Base-by-base conservation (phyloP, 129 eudicot genomes). In the carrot (Daucus carota) region DNA sequence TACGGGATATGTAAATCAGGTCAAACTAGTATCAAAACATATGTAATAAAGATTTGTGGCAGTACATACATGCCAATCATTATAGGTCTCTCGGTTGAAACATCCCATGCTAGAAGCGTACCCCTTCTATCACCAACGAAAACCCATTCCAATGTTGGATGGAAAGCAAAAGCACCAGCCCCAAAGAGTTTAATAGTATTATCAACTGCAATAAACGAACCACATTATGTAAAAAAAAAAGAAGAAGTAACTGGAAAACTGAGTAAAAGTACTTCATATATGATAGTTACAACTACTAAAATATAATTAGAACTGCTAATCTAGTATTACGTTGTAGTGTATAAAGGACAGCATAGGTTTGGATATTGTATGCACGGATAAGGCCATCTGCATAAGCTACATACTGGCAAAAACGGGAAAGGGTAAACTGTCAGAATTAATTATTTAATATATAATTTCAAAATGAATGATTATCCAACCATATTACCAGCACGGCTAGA, bases 91-190 rank as follows among this genome's bases (percentile, higher is more conserved):
- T 94, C 99, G 22, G 97, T 94, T 42, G 99, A 94, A 65, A 94
- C 99, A 79, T 94, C 99, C 97, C 99, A 94, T 78, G 99, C 97
- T 85, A 94, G 90, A 78, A 94, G 92, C 38, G 99, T 87, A 71
- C 99, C 99, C 79, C 97, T 91, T 59, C 97, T 83, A 79, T 94
- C 99, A 38, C 99, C 99, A 77, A 94, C 92, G 84, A 94, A 94
- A 80, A 94, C 83, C 99, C 97, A 94, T 81, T 94, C 99, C 80
- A 94, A 69, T 52, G 89, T 89, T 73, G 99, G 99, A 85, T 94
- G 99, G 79, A 94, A 94, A 48, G 99, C 93, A 86, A 94, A 94
- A 65, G 99, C 96, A 20, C 97, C 96, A 74, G 97, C 99, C 81
- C 99, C 99, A 36, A 86, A 78, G 47, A 94, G 93, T 85, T 86